phyloP scores from a whole-genome alignment of 352 stramenopile genomes.

The Globisporangium splendens region DNA sequence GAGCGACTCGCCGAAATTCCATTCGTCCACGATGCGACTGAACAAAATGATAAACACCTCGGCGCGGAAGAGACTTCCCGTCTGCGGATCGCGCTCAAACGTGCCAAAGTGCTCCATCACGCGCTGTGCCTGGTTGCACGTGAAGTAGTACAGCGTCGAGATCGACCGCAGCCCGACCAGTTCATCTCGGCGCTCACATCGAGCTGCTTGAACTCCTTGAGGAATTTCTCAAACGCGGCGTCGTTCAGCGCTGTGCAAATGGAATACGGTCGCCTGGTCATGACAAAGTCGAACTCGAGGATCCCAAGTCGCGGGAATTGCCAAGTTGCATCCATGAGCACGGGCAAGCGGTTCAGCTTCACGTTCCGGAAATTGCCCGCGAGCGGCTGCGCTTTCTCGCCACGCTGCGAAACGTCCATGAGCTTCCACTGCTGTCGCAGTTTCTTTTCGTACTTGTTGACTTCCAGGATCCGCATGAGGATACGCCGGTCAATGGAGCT shows the following conservation, averaged over 20 bases:
- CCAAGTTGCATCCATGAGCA: slow-evolving; percentile 49
- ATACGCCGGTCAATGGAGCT: slow-evolving; percentile 72
- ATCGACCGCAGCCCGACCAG: slow-evolving; percentile 65
- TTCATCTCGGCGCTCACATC: slow-evolving; percentile 53
- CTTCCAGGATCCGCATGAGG: slow-evolving; percentile 63
- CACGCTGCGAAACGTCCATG: slow-evolving; percentile 59
- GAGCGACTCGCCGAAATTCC: slow-evolving; percentile 61
- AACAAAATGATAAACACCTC: slow-evolving; percentile 77
- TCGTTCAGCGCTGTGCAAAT: slow-evolving; percentile 63
- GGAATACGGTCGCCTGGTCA: slow-evolving; percentile 46
- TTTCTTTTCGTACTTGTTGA: slow-evolving; percentile 54
- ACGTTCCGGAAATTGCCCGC: slow-evolving; percentile 58
- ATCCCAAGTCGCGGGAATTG: slow-evolving; percentile 61
- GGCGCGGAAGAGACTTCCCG: slow-evolving; percentile 47
- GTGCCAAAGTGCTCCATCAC: slow-evolving; percentile 80
- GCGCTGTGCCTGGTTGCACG: slow-evolving; percentile 58
- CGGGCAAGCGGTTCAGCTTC: slow-evolving; percentile 50
- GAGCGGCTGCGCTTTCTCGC: slow-evolving; percentile 30
- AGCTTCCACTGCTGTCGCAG: slow-evolving; percentile 54
- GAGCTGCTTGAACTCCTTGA: slow-evolving; percentile 78
- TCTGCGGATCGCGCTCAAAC: slow-evolving; percentile 56
- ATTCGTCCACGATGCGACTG: slow-evolving; percentile 62
- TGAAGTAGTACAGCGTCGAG: slow-evolving; percentile 71
- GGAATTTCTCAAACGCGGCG: slow-evolving; percentile 62
- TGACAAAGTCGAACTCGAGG: slow-evolving; percentile 75